These are phyloP conservation scores for Metarhizium humberi DNA, from an alignment of 2,329 filamentous ascomycete species.

Conservation along the genomic window DNA sequence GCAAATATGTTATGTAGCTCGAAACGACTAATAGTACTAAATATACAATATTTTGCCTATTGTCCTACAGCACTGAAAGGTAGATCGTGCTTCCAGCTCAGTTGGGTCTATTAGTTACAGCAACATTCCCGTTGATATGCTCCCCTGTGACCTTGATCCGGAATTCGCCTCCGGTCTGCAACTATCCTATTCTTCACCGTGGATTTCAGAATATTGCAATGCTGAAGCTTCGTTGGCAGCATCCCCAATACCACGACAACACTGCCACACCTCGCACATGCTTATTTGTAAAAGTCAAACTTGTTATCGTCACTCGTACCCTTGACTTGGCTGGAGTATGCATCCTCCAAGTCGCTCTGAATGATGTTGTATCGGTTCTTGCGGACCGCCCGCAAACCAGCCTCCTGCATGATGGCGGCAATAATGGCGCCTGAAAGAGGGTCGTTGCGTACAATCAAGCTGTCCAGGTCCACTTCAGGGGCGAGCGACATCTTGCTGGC, in stretches of 20 bases:
- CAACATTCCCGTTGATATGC: not conserved
- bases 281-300: conserved; percentile 88
- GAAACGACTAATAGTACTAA: not conserved
- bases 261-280: not conserved
- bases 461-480: conserved; percentile 93
- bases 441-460: conserved; percentile 92
- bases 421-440: conserved; percentile 92
- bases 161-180: not conserved
- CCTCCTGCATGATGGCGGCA: conserved; percentile 98
- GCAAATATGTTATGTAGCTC: not conserved
- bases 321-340: conserved; percentile 96
- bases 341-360: conserved; percentile 91
- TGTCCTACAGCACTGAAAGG: not conserved
- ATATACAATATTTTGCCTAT: not conserved
- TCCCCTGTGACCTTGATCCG: not conserved
- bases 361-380: conserved; percentile 99
- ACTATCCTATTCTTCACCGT: not conserved
- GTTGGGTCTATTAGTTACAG: not conserved
- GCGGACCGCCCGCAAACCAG: conserved; percentile 82
- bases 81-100: not conserved
- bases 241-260: not conserved
- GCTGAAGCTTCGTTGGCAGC: not conserved
- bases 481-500: conserved; percentile 94
- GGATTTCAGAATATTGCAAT: not conserved
- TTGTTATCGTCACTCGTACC: conserved; percentile 56